Evolutionary conservation across 139 green algal genomes (phyloP).

Genomic region (Limnomonas spitsbergensis): DNA sequence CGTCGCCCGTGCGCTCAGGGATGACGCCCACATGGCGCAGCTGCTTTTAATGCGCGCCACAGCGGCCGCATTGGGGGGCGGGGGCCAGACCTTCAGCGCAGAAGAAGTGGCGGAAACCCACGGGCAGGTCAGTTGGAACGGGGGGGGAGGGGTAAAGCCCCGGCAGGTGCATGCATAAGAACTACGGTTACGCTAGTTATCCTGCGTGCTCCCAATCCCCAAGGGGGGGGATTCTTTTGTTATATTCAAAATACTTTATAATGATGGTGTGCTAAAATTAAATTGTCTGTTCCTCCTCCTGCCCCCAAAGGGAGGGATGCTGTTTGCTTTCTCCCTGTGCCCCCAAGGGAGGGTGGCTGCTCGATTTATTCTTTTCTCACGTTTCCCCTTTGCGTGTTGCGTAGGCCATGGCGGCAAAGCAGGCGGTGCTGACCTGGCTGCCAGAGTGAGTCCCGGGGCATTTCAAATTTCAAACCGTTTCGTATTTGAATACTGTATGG

Average conservation of each 20-base stretch:
- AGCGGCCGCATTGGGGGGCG: background rate
- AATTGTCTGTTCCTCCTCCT: too few relatives aligned
- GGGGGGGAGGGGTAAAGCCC: background rate
- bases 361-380: too few relatives aligned
- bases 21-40: background rate
- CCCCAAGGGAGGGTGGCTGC: too few relatives aligned
- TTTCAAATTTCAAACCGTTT: too few relatives aligned
- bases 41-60: conserved; percentile 3
- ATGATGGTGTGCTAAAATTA: too few relatives aligned
- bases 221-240: background rate
- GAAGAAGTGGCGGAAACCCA: background rate
- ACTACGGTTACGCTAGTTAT: background rate
- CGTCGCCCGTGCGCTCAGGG: background rate
- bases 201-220: background rate
- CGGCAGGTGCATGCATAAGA: background rate
- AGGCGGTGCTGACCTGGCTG: too few relatives aligned
- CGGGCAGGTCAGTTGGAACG: background rate
- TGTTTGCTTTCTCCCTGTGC: too few relatives aligned
- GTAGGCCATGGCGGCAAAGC: too few relatives aligned
- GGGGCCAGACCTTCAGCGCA: background rate
- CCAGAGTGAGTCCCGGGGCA: background rate
- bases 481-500: too few relatives aligned
- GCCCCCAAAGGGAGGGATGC: too few relatives aligned
- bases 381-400: too few relatives aligned
- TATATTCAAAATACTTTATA: background rate